Conservation (phyloP, 2,329 filamentous ascomycete genomes). For the Colletotrichum ledebouriae region DNA sequence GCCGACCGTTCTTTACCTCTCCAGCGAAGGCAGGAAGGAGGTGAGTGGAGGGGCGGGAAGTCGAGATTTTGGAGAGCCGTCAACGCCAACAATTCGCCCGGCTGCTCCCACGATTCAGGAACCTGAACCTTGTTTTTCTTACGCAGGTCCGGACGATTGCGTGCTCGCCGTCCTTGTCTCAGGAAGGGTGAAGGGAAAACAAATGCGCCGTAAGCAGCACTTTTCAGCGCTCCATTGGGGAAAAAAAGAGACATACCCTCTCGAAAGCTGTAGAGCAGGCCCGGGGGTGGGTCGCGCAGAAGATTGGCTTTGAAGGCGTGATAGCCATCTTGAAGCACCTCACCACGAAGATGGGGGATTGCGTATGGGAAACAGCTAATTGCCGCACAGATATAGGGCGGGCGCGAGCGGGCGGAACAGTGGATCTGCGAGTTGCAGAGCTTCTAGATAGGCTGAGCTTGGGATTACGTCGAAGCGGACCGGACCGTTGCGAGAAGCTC, state of each 20-base stretch:
- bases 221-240: background rate
- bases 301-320: conserved; percentile 82
- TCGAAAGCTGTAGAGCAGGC: conserved; percentile 98
- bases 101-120: conserved; percentile 31
- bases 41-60: background rate
- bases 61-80: conserved; percentile 15
- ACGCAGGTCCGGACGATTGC: conserved; percentile 13
- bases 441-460: conserved; percentile 19
- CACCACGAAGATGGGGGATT: conserved; percentile 33
- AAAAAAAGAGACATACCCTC: conserved; percentile 69
- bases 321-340: conserved; percentile 47
- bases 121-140: conserved; percentile 40
- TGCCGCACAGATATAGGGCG: conserved; percentile 19
- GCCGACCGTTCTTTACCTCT: conserved; percentile 4
- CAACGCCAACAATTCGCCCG: conserved; percentile 21
- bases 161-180: conserved; percentile 16
- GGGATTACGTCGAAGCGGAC: background rate
- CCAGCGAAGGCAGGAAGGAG: background rate
- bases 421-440: conserved; percentile 38
- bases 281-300: conserved; percentile 92
- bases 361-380: conserved; percentile 24
- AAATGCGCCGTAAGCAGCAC: conserved; percentile 4
- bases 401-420: conserved; percentile 21
- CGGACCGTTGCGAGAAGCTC: conserved; percentile 40
- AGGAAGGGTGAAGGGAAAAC: background rate